Evolutionary conservation across 805 yeast species (phyloP).

Genomic region (Pichia nanzhaoensis): DNA sequence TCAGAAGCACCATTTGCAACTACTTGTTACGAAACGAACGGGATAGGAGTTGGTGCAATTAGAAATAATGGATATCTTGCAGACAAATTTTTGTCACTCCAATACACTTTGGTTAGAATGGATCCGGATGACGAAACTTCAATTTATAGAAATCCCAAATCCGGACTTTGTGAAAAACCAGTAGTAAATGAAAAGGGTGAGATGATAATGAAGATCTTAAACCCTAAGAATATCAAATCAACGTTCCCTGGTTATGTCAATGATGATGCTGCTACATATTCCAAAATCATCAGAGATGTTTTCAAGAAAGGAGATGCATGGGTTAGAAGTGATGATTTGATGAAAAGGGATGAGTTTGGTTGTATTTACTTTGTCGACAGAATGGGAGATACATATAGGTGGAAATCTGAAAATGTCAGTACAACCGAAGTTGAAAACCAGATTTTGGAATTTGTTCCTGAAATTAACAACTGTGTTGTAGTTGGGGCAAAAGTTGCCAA

Average conservation of each 20-base stretch:
- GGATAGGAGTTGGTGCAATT: constrained; percentile 78
- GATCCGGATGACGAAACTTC: constrained; percentile 73
- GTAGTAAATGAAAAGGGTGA: constrained; percentile 73
- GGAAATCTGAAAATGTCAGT: constrained; percentile 95
- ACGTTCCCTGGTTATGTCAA: constrained; percentile 89
- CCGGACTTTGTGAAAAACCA: constrained; percentile 57
- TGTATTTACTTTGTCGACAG: constrained; percentile 82
- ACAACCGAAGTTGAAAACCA: constrained; percentile 90
- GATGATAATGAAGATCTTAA: constrained; percentile 66
- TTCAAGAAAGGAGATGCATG: constrained; percentile 85
- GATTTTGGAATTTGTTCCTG: constrained; percentile 35
- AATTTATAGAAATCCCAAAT: constrained; percentile 59
- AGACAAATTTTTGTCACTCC: constrained; percentile 45
- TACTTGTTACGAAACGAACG: constrained; percentile 58
- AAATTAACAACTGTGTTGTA: constrained; percentile 64
- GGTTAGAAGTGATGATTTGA: constrained; percentile 82
- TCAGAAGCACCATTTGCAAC: constrained; percentile 90
- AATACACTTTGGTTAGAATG: constrained; percentile 60
- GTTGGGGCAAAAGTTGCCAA: constrained; percentile 81
- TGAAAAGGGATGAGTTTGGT: constrained; percentile 61
- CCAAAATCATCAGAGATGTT: constrained; percentile 68
- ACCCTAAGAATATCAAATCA: constrained; percentile 53
- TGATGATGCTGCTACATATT: constrained; percentile 68
- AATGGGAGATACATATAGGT: constrained; percentile 90
- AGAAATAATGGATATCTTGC: constrained; percentile 74